Conservation (phyloP, 169 alveolate genomes). For the Sarcocystis neurona region DNA sequence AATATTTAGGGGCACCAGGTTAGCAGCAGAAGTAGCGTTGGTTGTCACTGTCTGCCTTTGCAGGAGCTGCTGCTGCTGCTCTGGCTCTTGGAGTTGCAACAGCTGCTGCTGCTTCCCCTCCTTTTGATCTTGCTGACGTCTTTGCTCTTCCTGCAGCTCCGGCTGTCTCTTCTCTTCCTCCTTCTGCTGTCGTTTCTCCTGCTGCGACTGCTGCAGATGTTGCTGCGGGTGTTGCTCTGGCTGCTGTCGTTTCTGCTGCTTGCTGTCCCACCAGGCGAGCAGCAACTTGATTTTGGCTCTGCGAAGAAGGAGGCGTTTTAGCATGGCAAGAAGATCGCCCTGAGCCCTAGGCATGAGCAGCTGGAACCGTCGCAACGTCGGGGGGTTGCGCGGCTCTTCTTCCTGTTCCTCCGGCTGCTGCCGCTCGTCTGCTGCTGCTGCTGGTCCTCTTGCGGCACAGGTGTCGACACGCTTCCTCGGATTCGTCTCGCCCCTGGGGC, state of each 20-base stretch:
- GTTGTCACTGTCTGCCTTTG: too few relatives aligned
- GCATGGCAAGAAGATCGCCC: slow-evolving; percentile 37
- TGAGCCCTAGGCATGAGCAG: slow-evolving; percentile 50
- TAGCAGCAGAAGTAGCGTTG: too few relatives aligned
- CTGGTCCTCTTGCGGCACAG: neutral
- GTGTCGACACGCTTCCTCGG: neutral
- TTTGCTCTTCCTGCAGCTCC: slow-evolving; percentile 7
- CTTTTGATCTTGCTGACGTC: neutral
- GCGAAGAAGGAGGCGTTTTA: slow-evolving; percentile 33
- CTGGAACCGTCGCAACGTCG: slow-evolving; percentile 27
- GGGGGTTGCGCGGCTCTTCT: neutral
- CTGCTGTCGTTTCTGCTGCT: slow-evolving; percentile 29
- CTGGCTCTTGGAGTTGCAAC: neutral
- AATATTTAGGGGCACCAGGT: too few relatives aligned
- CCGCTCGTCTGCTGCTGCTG: neutral
- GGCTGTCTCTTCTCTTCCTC: neutral
- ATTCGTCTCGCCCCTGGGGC: neutral
- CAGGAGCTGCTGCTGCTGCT: neutral
- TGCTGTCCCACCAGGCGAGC: slow-evolving; percentile 40
- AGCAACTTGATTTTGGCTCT: slow-evolving; percentile 33
- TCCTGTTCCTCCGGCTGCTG: slow-evolving; percentile 27
- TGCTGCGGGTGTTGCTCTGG: neutral
- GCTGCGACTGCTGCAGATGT: neutral
- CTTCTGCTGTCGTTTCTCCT: neutral
- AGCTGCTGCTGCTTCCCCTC: neutral